Percentiles rank a stretch among this genome's conserved stretches.
These are phyloP conservation scores for Catenaria anguillulae DNA, from an alignment of 371 early-diverging fungal genomes.

Conservation along the genomic window DNA sequence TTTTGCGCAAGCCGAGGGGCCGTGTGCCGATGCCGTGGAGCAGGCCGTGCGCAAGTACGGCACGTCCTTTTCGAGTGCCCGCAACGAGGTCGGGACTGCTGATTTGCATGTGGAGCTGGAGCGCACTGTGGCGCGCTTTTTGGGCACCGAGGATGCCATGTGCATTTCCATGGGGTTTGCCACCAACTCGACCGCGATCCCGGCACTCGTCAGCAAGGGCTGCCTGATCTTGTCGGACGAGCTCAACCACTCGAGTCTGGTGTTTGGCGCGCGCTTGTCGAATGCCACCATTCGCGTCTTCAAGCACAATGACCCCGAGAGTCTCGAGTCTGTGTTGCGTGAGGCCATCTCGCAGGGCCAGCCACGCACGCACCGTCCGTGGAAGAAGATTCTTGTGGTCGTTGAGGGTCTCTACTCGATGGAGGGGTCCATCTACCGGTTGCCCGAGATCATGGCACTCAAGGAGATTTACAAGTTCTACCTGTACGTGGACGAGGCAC, in stretches of 20 bases:
- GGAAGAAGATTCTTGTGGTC: conserved; percentile 97
- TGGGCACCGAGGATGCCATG: conserved; percentile 88
- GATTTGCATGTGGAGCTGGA: conserved; percentile 72
- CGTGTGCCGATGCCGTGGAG: conserved; percentile 86
- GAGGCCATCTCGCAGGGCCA: conserved; percentile 96
- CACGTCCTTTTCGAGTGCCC: conserved; percentile 43
- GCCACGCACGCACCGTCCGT: conserved; percentile 95
- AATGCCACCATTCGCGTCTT: conserved; percentile 91
- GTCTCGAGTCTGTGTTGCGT: conserved; percentile 74
- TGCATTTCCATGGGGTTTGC: conserved; percentile 98
- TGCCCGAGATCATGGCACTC: conserved; percentile 81
- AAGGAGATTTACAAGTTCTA: conserved; percentile 96
- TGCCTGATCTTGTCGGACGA: conserved; percentile 94
- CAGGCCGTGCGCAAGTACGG: conserved; percentile 46
- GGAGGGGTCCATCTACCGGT: conserved; percentile 91
- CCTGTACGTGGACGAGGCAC: conserved; percentile 99
- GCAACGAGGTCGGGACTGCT: conserved; percentile 55
- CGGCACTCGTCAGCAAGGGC: conserved; percentile 80
- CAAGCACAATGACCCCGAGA: conserved; percentile 78
- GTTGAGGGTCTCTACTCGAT: conserved; percentile 98
- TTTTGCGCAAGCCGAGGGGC: conserved; percentile 80
- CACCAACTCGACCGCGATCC: conserved; percentile 95
- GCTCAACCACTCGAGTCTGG: conserved; percentile 93
- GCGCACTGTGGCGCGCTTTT: conserved; percentile 82
- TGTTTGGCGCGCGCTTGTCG: conserved; percentile 91